Conservation (phyloP, 176 grass and related monocot species). For the Lolium multiflorum region DNA sequence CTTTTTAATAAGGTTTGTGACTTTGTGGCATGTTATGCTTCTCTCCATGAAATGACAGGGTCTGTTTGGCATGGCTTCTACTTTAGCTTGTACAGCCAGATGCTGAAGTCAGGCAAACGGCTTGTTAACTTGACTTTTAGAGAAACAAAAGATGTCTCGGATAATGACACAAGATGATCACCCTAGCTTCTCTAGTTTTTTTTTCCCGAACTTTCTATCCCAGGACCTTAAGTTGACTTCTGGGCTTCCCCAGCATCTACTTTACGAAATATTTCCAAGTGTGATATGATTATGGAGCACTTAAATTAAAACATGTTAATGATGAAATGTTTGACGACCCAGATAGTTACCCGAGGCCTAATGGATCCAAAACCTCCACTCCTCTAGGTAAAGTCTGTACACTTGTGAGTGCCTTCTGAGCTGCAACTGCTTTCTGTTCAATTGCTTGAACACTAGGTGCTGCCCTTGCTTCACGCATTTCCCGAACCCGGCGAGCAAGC, state of each 20-base stretch:
- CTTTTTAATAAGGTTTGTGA: constrained; percentile 1
- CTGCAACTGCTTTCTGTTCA: constrained; percentile 75
- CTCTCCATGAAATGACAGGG: not conserved
- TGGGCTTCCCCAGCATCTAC: constrained; percentile 19
- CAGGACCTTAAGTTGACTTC: not conserved
- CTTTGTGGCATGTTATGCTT: constrained; percentile 6
- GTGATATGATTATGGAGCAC: not conserved
- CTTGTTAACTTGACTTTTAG: constrained; percentile 21
- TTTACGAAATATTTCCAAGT: constrained; percentile 28
- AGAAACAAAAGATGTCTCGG: not conserved
- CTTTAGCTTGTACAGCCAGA: constrained; percentile 26
- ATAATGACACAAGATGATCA: not conserved
- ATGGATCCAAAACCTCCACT: constrained; percentile 97
- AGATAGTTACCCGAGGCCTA: constrained; percentile 91
- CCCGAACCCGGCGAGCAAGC: constrained; percentile 93
- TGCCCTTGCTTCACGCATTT: constrained; percentile 93
- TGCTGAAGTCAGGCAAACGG: not conserved
- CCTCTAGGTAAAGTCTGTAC: constrained; percentile 92
- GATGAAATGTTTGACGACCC: constrained; percentile 15
- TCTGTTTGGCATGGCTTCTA: constrained; percentile 10
- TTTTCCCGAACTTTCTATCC: not conserved
- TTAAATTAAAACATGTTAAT: not conserved
- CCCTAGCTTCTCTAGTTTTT: constrained; percentile 31
- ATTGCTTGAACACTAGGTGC: constrained; percentile 69
- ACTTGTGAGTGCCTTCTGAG: constrained; percentile 74